These are phyloP conservation scores for Theobroma cacao DNA, from an alignment of 345 rosid species.

Conservation along the genomic window DNA sequence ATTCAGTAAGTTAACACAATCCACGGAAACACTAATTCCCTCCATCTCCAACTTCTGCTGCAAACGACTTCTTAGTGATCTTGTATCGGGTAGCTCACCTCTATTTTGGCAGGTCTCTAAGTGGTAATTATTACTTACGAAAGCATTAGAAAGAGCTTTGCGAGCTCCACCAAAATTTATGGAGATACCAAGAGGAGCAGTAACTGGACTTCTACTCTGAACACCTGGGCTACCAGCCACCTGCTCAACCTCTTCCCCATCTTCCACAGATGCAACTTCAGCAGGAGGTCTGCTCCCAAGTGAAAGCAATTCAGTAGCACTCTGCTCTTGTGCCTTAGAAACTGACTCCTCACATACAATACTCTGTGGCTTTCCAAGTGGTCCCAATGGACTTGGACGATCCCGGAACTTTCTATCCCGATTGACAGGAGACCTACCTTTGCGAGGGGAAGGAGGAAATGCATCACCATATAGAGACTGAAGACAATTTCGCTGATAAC, in stretches of 20 bases:
- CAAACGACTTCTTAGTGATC: conserved; percentile 57
- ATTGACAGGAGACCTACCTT: conserved; percentile 53
- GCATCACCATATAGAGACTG: conserved; percentile 52
- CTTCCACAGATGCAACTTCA: conserved; percentile 85
- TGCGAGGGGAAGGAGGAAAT: conserved; percentile 63
- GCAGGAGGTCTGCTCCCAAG: conserved; percentile 79
- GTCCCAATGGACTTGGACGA: conserved; percentile 74
- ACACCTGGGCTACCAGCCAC: conserved; percentile 65
- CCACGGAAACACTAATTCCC: conserved; percentile 49
- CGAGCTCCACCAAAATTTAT: conserved; percentile 45
- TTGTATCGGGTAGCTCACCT: conserved; percentile 75
- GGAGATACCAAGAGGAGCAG: conserved; percentile 79
- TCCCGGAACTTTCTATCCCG: conserved; percentile 58
- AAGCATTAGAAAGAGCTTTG: conserved; percentile 36
- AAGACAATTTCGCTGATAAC: conserved; percentile 34
- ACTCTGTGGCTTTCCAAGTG: conserved; percentile 78
- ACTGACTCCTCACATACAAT: conserved; percentile 44
- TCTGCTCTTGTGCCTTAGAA: conserved; percentile 58
- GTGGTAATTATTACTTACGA: conserved; percentile 20
- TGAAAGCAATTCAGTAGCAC: conserved; percentile 74
- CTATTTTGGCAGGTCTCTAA: conserved; percentile 50
- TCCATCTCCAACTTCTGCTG: conserved; percentile 68
- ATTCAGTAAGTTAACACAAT: conserved; percentile 67
- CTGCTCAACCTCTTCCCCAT: conserved; percentile 97
- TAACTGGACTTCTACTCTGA: conserved; percentile 74